Base-by-base conservation (phyloP, 495 filamentous ascomycete genomes). In the Elasticomyces elasticus region DNA sequence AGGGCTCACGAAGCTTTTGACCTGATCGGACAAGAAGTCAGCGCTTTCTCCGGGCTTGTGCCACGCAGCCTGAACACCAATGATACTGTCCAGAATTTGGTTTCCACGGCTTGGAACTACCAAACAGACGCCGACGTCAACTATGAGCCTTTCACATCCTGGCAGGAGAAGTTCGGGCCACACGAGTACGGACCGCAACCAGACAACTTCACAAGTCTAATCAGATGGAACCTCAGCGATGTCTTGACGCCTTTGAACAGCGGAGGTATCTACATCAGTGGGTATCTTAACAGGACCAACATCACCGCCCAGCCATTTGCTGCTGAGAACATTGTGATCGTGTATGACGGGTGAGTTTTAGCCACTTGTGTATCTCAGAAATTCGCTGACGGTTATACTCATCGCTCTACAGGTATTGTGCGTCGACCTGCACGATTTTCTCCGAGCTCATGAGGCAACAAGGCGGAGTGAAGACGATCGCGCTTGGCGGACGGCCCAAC, bases 381-480 rank as follows among this genome's bases (percentile, higher is more conserved):
- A n/a, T n/a, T n/a, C n/a, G n/a, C n/a, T n/a, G n/a, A n/a, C n/a
- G n/a, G n/a, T n/a, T n/a, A n/a, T n/a, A n/a, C n/a, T n/a, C n/a
- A n/a, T n/a, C n/a, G n/a, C n/a, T n/a, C n/a, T n/a, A n/a, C n/a
- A n/a, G n/a, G n/a, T 74, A 74, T 58, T 86, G 83, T 66, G 77
- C 74, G 25, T 83, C 79, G 2, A 81, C 80, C 1, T 86, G 82
- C 67, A 75, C 77, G 4, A 66, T 83, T 55, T 79, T 83, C 65
- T 66, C 68, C 41, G 74, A 79, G 37, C 69, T 82, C 38, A 72
- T 84, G 66, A 69, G 72, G 2, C 66, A 74, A 51, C 71, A 77
- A 59, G 79, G 69, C 13, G 72, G 72, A 25, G 76, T 86, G 1
- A 77, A 77, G 59, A 77, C 76, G 24, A 74, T 85, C 42, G 75